phyloP scores from a whole-genome alignment of 805 yeast genomes.

The Lachancea quebecensis region DNA sequence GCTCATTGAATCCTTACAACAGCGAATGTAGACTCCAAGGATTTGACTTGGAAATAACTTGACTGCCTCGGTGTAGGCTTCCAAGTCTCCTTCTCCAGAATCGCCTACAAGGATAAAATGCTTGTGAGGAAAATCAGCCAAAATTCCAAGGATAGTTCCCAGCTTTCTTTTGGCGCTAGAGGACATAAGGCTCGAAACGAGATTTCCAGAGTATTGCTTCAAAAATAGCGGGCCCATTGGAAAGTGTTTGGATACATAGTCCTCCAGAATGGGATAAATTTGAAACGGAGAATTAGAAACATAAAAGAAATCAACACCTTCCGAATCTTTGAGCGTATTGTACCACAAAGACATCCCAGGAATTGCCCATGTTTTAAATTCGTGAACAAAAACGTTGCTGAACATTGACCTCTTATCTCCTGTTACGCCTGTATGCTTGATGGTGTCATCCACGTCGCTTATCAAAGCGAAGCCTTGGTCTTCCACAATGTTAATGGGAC shows the following conservation, averaged over 20 bases:
- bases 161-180: slow-evolving; percentile 80
- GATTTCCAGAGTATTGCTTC: slow-evolving; percentile 77
- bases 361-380: slow-evolving; percentile 59
- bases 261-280: slow-evolving; percentile 46
- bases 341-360: slow-evolving; percentile 75
- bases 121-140: slow-evolving; percentile 68
- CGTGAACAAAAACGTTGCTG: slow-evolving; percentile 66
- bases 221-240: slow-evolving; percentile 83
- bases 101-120: slow-evolving; percentile 87
- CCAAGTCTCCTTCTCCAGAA: slow-evolving; percentile 91
- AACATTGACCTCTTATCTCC: slow-evolving; percentile 82
- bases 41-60: slow-evolving; percentile 54
- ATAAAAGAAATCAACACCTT: slow-evolving; percentile 65
- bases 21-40: slow-evolving; percentile 71
- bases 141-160: slow-evolving; percentile 51
- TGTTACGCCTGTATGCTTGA: slow-evolving; percentile 81
- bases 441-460: slow-evolving; percentile 92
- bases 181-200: slow-evolving; percentile 75
- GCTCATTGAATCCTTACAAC: slow-evolving; percentile 64
- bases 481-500: slow-evolving; percentile 15
- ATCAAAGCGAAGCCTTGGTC: slow-evolving; percentile 61
- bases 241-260: slow-evolving; percentile 34
- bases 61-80: slow-evolving; percentile 76
- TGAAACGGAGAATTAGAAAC: slow-evolving; percentile 97
- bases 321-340: slow-evolving; percentile 37